Base-by-base conservation (phyloP, 2,329 filamentous ascomycete genomes). In the Penicillium italicum region DNA sequence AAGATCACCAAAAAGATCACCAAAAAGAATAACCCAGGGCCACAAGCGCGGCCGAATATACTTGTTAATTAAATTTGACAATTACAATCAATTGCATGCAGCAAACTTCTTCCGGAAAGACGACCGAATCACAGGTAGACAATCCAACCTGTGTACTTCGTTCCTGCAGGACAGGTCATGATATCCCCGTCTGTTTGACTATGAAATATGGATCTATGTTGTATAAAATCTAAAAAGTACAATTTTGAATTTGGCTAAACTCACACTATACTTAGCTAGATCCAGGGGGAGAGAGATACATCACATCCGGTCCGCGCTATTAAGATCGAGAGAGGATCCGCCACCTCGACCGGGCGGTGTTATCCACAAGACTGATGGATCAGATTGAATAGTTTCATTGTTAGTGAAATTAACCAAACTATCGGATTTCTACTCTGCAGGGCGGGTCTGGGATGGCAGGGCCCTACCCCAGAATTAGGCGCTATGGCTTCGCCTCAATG, bases 311-410 rank as follows among this genome's bases (percentile, higher is more conserved):
- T 14, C 28, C 36, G 43, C 44, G 44, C 53, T 51, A 60, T 58
- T 54, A 55, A 50, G 58, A 50, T 51, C 31, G 46, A 31, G 36
- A 48, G 20, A 50, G 38, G 51, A 57, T 53, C 53, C 31, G 40
- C 53, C 36, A 51, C 40, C 37, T 53, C 37, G 6, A 43, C 40
- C 33, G 44, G 22, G 12, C 16, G 18, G 22, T 48, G 44, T 57
- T 11, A 37, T 38, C n/a, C 34, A 45, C 37, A 42, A 12, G 20
- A 33, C 38, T 51, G 53, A 66, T 62, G 33, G 44, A 59, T 65
- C 62, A 62, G 20, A 62, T 62, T 61, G 51, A 37, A 62, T 61
- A 63, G 62, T 60, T 50, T 24, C 22, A 38, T 37, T 56, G 53
- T 55, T 63, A 58, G 57, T 30, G 54, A 26, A 46, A 57, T 57